Evolutionary conservation across 1,139 yeast species (phyloP).

Genomic region (Pichia sp.): DNA sequence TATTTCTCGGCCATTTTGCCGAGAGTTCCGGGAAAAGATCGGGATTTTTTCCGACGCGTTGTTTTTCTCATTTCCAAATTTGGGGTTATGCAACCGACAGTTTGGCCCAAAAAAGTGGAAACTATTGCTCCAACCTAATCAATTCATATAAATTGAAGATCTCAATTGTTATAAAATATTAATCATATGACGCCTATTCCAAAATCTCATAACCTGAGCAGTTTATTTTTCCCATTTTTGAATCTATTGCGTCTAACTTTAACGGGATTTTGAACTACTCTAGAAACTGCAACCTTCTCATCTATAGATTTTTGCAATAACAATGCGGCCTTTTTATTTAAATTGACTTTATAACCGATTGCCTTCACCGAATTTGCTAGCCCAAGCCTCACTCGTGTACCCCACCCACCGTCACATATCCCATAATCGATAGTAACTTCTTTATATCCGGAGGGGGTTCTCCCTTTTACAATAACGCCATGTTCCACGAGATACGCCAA

Average conservation of each 20-base stretch:
- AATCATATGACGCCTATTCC: too few species aligned
- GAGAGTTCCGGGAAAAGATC: too few species aligned
- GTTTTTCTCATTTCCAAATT: too few species aligned
- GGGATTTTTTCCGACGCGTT: too few species aligned
- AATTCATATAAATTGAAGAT: too few species aligned
- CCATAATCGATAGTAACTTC: conserved; percentile 8
- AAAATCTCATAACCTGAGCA: too few species aligned
- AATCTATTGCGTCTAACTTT: neutral
- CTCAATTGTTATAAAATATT: too few species aligned
- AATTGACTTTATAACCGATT: conserved; percentile 2
- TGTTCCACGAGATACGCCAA: conserved; percentile 1
- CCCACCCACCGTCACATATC: conserved; percentile 6
- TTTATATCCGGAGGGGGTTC: neutral
- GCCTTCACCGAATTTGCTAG: conserved; percentile 1
- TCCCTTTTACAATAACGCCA: neutral
- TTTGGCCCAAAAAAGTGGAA: too few species aligned
- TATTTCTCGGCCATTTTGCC: too few species aligned
- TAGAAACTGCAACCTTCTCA: conserved; percentile 5
- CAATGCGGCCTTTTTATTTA: conserved; percentile 2
- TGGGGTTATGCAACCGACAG: too few species aligned
- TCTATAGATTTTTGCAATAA: conserved; percentile 2
- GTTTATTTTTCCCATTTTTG: neutral
- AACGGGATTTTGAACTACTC: neutral
- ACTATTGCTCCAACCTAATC: too few species aligned
- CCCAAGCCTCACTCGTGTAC: conserved; percentile 7